phyloP scores from a whole-genome alignment of 768 basidiomycete genomes.

The Mycena vitilis region DNA sequence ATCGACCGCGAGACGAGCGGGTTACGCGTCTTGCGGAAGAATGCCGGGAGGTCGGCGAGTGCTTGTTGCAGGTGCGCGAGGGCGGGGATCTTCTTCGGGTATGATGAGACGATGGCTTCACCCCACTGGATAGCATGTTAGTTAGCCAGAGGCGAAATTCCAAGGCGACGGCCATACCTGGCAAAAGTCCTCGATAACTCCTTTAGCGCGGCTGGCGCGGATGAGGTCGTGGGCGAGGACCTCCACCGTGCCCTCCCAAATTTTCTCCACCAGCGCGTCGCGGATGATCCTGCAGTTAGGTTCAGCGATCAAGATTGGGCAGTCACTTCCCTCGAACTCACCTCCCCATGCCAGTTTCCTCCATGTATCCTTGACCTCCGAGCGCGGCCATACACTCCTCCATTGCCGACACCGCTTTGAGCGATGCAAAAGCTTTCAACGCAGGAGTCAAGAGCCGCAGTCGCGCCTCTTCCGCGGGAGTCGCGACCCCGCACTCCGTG shows the following conservation, averaged over 20 bases:
- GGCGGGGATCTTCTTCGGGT: slow-evolving; percentile 43
- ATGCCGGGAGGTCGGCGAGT: slow-evolving; percentile 50
- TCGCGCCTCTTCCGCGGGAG: slow-evolving; percentile 59
- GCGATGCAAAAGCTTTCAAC: slow-evolving; percentile 76
- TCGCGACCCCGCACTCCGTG: slow-evolving; percentile 66
- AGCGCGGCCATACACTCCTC: slow-evolving; percentile 80
- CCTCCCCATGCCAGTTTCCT: slow-evolving; percentile 79
- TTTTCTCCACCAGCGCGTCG: slow-evolving; percentile 81
- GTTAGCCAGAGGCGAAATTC: neutral
- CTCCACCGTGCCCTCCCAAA: slow-evolving; percentile 83
- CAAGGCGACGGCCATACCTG: slow-evolving; percentile 48
- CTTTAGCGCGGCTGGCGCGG: slow-evolving; percentile 59
- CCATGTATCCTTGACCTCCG: slow-evolving; percentile 88
- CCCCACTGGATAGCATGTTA: slow-evolving; percentile 60
- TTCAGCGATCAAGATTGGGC: neutral
- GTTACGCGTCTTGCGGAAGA: slow-evolving; percentile 54
- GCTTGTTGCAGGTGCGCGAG: slow-evolving; percentile 51
- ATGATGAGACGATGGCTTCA: slow-evolving; percentile 49
- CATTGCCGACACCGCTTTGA: slow-evolving; percentile 71
- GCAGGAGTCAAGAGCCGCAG: slow-evolving; percentile 76
- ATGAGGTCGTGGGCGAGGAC: slow-evolving; percentile 77
- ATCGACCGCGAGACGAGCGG: slow-evolving; percentile 66
- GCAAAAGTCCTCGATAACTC: slow-evolving; percentile 58
- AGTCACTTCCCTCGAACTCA: slow-evolving; percentile 33
- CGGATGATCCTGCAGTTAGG: slow-evolving; percentile 58